Percentiles rank a stretch among this genome's conserved stretches.
Evolutionary conservation across 2,329 filamentous ascomycete species (phyloP).

Genomic region (Capronia coronata): DNA sequence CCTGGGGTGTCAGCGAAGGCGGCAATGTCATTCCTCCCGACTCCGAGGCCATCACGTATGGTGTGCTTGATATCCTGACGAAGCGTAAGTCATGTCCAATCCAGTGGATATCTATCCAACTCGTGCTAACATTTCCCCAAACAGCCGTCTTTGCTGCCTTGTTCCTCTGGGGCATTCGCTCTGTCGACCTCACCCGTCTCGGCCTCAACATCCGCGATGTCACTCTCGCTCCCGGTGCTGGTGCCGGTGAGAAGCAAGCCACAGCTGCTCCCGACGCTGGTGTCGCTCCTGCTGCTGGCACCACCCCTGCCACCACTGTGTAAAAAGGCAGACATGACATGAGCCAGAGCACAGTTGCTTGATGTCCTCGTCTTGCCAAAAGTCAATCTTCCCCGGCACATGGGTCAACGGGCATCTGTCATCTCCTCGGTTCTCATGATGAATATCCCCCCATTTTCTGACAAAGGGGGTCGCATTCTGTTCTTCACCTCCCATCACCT

Average conservation of each 20-base stretch:
- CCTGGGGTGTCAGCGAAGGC: slow-evolving; percentile 58
- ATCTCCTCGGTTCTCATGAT: too few relatives aligned
- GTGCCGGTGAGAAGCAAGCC: slow-evolving; percentile 18
- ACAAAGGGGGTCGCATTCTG: too few relatives aligned
- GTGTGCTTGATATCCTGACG: slow-evolving; percentile 50
- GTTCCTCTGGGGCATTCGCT: slow-evolving; percentile 57
- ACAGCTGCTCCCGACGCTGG: slow-evolving; percentile 2
- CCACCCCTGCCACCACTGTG: slow-evolving; percentile 4
- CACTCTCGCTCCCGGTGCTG: slow-evolving; percentile 4
- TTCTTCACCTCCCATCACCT: too few relatives aligned
- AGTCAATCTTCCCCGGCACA: too few relatives aligned
- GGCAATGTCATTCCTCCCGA: slow-evolving; percentile 61
- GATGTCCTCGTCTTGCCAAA: too few relatives aligned
- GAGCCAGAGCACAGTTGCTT: not conserved
- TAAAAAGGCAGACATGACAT: slow-evolving; percentile 2
- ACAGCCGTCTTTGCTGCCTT: slow-evolving; percentile 48
- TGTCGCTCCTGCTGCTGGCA: slow-evolving; percentile 1
- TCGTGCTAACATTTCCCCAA: slow-evolving; percentile 2
- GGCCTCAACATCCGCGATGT: slow-evolving; percentile 24
- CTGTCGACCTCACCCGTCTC: slow-evolving; percentile 53
- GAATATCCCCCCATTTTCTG: too few relatives aligned
- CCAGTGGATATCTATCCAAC: not conserved
- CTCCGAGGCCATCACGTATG: slow-evolving; percentile 63
- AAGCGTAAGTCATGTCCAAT: slow-evolving; percentile 12
- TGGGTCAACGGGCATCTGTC: too few relatives aligned